Evolutionary conservation across 441 rosid genomes (phyloP).

Genomic region (Flueggea neowawraea): DNA sequence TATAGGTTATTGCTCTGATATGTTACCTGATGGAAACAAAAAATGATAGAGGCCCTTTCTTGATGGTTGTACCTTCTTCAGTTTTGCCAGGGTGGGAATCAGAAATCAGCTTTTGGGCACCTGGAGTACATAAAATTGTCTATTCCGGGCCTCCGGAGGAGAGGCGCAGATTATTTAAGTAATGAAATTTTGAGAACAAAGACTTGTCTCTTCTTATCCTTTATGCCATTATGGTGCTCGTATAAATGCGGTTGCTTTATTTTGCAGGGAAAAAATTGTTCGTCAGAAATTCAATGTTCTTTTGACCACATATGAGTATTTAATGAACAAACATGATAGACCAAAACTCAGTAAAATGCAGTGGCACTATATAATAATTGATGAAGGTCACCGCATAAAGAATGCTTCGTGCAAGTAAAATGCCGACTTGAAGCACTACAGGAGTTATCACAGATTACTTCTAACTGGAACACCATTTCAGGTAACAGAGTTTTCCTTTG

Average conservation of each 20-base stretch:
- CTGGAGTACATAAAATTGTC: conserved; percentile 65
- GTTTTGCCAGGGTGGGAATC: conserved; percentile 96
- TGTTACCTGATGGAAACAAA: conserved; percentile 95
- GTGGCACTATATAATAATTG: conserved; percentile 95
- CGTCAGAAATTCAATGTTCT: conserved; percentile 92
- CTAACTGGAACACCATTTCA: conserved; percentile 95
- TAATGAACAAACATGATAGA: conserved; percentile 98
- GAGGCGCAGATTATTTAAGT: conserved; percentile 89
- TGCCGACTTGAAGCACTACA: conserved; percentile 92
- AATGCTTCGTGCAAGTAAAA: conserved; percentile 98
- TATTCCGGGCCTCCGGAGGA: conserved; percentile 96
- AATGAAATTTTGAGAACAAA: conserved; percentile 21
- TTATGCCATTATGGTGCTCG: conserved; percentile 1
- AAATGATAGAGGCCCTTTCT: conserved; percentile 94
- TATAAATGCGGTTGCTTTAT: conserved; percentile 13
- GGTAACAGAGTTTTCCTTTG: conserved; percentile 30
- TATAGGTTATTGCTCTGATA: conserved; percentile 84
- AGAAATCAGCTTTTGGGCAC: conserved; percentile 92
- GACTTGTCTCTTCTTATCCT: conserved; percentile 1
- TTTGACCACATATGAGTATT: conserved; percentile 90
- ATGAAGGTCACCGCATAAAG: conserved; percentile 97
- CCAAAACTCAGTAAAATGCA: conserved; percentile 86
- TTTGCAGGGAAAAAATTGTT: conserved; percentile 82
- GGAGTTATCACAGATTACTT: conserved; percentile 81
- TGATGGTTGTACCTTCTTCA: conserved; percentile 96